These are phyloP conservation scores for Poa annua DNA, from an alignment of 176 grass and related monocot species.

Conservation along the genomic window DNA sequence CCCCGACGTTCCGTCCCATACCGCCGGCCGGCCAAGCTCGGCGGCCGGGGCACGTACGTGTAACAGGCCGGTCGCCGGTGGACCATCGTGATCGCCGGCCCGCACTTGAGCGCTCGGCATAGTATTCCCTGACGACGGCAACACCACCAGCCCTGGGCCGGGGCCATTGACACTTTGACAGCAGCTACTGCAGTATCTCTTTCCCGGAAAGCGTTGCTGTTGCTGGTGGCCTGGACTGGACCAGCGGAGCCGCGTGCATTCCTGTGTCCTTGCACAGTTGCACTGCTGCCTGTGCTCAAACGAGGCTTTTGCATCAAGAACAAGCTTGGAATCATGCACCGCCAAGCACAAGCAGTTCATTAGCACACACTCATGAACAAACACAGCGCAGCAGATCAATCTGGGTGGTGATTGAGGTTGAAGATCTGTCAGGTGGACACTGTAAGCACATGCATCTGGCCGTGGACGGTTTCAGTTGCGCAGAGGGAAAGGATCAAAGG, in stretches of 20 bases:
- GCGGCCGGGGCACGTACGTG: too few species aligned
- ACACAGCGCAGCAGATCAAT: slow-evolving; percentile 1
- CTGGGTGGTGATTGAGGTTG: slow-evolving; percentile 40
- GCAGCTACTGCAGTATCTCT: background rate
- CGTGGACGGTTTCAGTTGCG: background rate
- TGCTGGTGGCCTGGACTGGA: background rate
- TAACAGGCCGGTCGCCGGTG: background rate
- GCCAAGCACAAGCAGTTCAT: background rate
- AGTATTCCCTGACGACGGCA: slow-evolving; percentile 47
- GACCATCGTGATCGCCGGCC: background rate
- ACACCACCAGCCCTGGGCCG: background rate
- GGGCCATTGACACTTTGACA: too few species aligned
- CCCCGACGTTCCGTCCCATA: too few species aligned
- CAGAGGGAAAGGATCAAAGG: background rate
- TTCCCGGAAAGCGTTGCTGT: slow-evolving; percentile 20
- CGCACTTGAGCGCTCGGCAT: slow-evolving; percentile 9
- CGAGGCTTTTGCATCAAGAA: slow-evolving; percentile 25
- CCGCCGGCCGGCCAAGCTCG: too few species aligned
- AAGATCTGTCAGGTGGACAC: slow-evolving; percentile 17
- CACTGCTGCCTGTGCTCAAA: background rate
- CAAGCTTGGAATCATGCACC: slow-evolving; percentile 48
- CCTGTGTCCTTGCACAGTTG: too few species aligned
- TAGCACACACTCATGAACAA: too few species aligned
- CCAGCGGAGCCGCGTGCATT: background rate
- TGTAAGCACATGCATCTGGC: slow-evolving; percentile 2